Conservation (phyloP, 2,329 filamentous ascomycete species). For the Penicillium verrucosum region DNA sequence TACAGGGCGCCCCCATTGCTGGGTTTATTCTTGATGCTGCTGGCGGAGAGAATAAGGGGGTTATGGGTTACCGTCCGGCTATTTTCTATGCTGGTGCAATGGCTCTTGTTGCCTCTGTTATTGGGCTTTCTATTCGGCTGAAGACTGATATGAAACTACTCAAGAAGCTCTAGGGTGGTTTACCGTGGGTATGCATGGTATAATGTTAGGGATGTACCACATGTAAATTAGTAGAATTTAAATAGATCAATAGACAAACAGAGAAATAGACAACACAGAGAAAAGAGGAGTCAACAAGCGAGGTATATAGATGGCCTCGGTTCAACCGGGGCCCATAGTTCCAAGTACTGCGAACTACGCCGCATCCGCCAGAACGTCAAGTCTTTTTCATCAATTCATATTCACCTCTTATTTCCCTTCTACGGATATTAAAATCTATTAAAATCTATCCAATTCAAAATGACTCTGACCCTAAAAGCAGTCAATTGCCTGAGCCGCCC, state of each 20-base stretch:
- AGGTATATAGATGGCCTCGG: constrained; percentile 1
- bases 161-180: constrained; percentile 33
- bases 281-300: background rate
- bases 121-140: constrained; percentile 46
- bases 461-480: background rate
- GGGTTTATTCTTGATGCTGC: constrained; percentile 58
- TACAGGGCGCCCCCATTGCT: constrained; percentile 56
- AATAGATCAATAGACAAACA: background rate
- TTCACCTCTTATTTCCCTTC: background rate
- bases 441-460: background rate
- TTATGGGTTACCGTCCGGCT: constrained; percentile 57
- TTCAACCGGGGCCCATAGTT: background rate
- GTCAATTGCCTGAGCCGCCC: background rate
- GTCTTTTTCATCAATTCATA: background rate
- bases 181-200: no score
- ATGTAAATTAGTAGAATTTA: background rate
- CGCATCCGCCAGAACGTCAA: constrained; percentile 11
- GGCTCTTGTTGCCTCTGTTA: constrained; percentile 45
- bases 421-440: background rate
- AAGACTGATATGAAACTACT: constrained; percentile 41
- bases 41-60: constrained; percentile 49
- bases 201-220: background rate
- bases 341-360: constrained; percentile 12
- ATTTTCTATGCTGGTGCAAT: constrained; percentile 61
- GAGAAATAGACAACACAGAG: background rate